Percentiles rank a stretch among this genome's conserved stretches.
These are phyloP conservation scores for Liquidambar formosana DNA, from an alignment of 164 flowering plant species.

Conservation along the genomic window DNA sequence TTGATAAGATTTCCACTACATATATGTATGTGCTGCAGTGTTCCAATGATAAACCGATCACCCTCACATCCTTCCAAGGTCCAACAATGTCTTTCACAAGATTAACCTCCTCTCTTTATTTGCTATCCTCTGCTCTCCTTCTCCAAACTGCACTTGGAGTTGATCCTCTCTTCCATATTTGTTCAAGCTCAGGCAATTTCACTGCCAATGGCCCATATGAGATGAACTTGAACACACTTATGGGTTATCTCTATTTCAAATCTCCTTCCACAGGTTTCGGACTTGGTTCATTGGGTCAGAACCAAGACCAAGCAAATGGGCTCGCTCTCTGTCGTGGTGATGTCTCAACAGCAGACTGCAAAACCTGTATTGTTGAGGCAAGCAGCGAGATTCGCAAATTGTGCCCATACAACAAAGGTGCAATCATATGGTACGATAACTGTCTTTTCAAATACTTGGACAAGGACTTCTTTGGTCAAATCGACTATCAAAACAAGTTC, in stretches of 20 bases:
- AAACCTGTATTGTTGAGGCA: slow-evolving; percentile 16
- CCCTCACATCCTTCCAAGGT: background rate
- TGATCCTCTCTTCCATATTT: slow-evolving; percentile 25
- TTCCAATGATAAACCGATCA: background rate
- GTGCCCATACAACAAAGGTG: slow-evolving; percentile 22
- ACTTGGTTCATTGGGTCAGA: background rate
- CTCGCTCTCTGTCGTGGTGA: slow-evolving; percentile 30
- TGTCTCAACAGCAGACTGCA: slow-evolving; percentile 14
- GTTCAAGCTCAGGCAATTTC: slow-evolving; percentile 19
- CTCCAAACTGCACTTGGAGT: slow-evolving; percentile 10
- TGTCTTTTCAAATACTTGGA: slow-evolving; percentile 26
- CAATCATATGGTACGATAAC: slow-evolving; percentile 31
- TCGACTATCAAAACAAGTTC: slow-evolving; percentile 19
- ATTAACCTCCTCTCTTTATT: background rate
- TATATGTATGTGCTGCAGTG: background rate
- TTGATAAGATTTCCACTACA: background rate
- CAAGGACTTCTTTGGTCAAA: slow-evolving; percentile 20
- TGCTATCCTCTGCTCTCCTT: slow-evolving; percentile 5
- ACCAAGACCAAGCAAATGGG: slow-evolving; percentile 7
- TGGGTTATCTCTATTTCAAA: background rate
- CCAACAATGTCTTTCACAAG: slow-evolving; percentile 7
- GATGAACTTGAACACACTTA: slow-evolving; percentile 10
- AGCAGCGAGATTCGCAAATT: slow-evolving; percentile 1
- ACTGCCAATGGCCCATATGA: slow-evolving; percentile 17
- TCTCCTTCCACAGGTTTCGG: slow-evolving; percentile 12